Evolutionary conservation across 768 basidiomycete genomes (phyloP).

Genomic region (Termitomyces eurrhizus): DNA sequence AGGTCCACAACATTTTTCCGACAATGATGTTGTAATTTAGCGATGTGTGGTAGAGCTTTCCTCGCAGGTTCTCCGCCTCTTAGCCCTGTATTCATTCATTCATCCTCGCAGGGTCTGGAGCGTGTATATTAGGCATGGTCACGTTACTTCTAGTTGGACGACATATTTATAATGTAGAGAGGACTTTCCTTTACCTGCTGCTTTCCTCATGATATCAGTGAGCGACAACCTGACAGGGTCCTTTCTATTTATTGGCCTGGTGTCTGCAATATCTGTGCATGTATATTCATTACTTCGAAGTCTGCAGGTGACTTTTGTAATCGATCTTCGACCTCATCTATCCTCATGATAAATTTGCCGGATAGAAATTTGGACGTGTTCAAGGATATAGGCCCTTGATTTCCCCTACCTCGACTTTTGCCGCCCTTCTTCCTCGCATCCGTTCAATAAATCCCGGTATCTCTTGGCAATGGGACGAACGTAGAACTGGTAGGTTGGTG

Average conservation of each 20-base stretch:
- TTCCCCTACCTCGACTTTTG: constrained; percentile 7
- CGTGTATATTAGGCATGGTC: no score
- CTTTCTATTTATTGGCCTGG: background rate
- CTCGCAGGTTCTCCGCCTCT: no score
- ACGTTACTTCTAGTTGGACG: no score
- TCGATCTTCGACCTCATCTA: no score
- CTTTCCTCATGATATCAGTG: background rate
- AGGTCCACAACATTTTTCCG: no score
- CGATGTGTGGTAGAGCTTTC: no score
- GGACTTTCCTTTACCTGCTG: no score
- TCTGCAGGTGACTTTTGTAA: background rate
- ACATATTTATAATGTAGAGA: no score
- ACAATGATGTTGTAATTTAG: no score
- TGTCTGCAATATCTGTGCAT: constrained; percentile 4
- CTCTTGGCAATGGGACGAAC: constrained; percentile 13
- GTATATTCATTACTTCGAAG: constrained; percentile 1
- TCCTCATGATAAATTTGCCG: background rate
- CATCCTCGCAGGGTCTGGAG: no score
- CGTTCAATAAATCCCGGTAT: constrained; percentile 13
- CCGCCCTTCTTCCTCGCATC: constrained; percentile 9
- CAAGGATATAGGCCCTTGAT: constrained; percentile 13
- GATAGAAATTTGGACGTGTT: constrained; percentile 6
- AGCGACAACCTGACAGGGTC: background rate
- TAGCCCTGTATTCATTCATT: no score
- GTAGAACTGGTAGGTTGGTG: constrained; percentile 4